phyloP scores from a whole-genome alignment of 2,329 filamentous ascomycete genomes.

The Bretziella fagacearum region DNA sequence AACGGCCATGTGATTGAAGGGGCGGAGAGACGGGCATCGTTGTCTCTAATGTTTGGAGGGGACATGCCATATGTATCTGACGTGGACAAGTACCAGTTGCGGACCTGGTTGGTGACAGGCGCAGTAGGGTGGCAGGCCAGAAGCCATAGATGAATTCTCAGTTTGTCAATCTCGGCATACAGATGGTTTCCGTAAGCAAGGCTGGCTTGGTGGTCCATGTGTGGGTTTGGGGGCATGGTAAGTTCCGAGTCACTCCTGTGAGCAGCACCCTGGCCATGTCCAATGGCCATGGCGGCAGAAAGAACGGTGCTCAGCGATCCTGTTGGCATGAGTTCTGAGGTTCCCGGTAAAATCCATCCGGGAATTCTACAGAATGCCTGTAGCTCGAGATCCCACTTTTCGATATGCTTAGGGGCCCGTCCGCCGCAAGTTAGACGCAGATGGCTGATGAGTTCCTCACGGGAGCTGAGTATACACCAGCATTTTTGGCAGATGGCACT shows the following conservation, averaged over 20 bases:
- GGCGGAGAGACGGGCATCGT: neutral
- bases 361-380: constrained; percentile 12
- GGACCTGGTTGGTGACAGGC: constrained; percentile 3
- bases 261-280: neutral
- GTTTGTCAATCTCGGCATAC: constrained; percentile 9
- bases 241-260: neutral
- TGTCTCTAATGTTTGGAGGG: neutral
- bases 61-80: neutral
- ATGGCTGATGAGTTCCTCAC: constrained; percentile 9
- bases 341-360: constrained; percentile 7
- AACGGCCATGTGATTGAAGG: constrained; percentile 3
- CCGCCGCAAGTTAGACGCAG: constrained; percentile 10
- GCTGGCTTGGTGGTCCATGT: neutral
- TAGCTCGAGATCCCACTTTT: constrained; percentile 13
- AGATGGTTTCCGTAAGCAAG: neutral
- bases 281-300: neutral
- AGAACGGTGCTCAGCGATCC: neutral
- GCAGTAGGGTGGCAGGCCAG: constrained; percentile 3
- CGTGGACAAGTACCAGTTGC: neutral
- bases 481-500: constrained; percentile 14
- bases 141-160: constrained; percentile 10
- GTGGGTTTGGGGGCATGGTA: neutral
- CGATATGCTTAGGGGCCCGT: constrained; percentile 11
- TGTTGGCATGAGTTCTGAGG: neutral
- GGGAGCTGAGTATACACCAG: constrained; percentile 11